Evolutionary conservation across 768 basidiomycete genomes (phyloP), one percentile per base, ranked within the genome.

Genomic region (Amanita pallidorosea): DNA sequence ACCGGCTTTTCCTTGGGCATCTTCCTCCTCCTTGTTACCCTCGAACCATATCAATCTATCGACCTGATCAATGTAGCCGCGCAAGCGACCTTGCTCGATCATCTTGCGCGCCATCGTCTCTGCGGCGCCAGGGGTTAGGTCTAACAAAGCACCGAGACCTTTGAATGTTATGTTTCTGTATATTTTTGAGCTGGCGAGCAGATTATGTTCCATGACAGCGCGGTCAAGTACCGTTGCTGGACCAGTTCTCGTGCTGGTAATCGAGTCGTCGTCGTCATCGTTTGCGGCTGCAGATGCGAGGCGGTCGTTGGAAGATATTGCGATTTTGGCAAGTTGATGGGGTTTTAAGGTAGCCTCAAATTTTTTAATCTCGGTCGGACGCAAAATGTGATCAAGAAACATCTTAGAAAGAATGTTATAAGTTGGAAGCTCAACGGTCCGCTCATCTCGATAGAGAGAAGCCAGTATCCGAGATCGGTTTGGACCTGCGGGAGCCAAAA

Each of bases 121-220:
- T 15, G 95, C 95, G 13, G 91, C 92, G 23, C 86, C 85, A 12
- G 95, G 87, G 3, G 89, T 86, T 55, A 98, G 70, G 61, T 92
- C 89, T 43, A 99, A 74, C 13, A 98, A 70, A 1, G 87, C 81
- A 18, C 96, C 96, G 8, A 98, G 68, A n/a, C 95, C 96, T 23
- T 78, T 72, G 68, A 98, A 98, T 23, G 91, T 89, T 69, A 99
- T 96, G 60, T 97, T 98, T 64, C 90, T 92, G 65, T 98, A 99
- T 47, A 98, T 92, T 60, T 93, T 90, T 3, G 93, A 95, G 65
- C 92, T 93, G 4, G 94, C 92, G 54, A 97, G 79, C 8, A 99
- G 75, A 65, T 99, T 99, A 68, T 99, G 96, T 64, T 99, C 96
- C 85, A 98, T 90, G 42, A 99, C 93, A 5, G 96, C 96, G 42